phyloP scores from a whole-genome alignment of 495 filamentous ascomycete species.

The Thozetella sp. region DNA sequence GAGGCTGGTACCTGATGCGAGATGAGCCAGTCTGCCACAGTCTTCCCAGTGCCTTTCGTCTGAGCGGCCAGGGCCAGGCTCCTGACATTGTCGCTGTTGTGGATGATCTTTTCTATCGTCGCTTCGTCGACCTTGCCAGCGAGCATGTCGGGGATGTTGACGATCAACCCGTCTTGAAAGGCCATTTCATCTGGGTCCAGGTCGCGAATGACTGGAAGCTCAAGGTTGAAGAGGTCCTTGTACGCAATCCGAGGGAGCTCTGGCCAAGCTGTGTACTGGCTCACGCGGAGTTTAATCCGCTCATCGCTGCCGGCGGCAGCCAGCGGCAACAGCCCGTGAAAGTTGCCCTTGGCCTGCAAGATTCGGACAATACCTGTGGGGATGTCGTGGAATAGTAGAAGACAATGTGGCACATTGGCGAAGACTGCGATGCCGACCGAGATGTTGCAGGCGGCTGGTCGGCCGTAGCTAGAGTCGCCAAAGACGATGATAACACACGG shows the following conservation, averaged over 20 bases:
- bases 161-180: neutral
- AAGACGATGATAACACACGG: neutral
- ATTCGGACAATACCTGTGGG: neutral
- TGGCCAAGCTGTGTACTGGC: neutral
- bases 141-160: neutral
- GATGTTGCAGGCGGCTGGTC: neutral
- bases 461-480: neutral
- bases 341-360: neutral
- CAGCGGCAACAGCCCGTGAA: neutral
- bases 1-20: neutral
- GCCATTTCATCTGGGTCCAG: neutral
- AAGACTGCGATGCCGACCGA: neutral
- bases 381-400: neutral
- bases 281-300: neutral
- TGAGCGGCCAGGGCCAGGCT: neutral
- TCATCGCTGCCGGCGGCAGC: neutral
- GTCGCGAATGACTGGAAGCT: neutral
- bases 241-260: neutral
- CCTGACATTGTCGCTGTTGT: neutral
- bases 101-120: neutral
- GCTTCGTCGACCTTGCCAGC: neutral
- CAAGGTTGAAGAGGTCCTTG: neutral
- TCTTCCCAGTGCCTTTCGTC: neutral
- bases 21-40: neutral
- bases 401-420: neutral